These are phyloP conservation scores for Rhodotorula sp. DNA, from an alignment of 1,284 basidiomycete genomes.

Conservation along the genomic window DNA sequence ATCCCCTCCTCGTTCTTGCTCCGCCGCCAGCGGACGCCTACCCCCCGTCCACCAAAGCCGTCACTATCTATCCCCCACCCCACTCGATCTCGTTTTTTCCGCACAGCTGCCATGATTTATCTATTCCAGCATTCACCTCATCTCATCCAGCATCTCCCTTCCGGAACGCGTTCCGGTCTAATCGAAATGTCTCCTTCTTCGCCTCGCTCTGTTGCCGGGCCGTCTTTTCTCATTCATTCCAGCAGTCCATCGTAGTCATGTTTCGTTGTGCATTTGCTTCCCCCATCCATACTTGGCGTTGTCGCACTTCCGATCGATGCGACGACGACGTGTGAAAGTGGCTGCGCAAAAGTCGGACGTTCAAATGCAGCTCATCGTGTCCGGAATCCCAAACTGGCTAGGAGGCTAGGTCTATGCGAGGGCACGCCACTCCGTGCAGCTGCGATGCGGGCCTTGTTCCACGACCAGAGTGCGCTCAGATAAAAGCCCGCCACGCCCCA, in stretches of 20 bases:
- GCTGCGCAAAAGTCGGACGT: not conserved
- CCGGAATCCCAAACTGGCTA: not conserved
- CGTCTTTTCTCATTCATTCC: not conserved
- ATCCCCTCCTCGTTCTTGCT: not conserved
- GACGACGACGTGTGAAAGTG: too few relatives aligned
- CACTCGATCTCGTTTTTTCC: not conserved
- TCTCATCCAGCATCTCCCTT: not conserved
- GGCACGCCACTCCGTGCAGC: not conserved
- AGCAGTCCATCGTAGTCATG: not conserved
- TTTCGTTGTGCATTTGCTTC: not conserved
- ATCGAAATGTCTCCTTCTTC: not conserved
- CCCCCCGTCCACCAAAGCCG: not conserved
- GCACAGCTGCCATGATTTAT: not conserved
- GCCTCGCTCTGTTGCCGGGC: not conserved
- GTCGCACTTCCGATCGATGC: too few relatives aligned
- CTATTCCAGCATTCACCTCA: not conserved
- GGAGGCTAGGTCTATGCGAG: not conserved
- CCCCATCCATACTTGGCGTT: not conserved
- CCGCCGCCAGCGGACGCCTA: not conserved
- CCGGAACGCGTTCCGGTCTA: not conserved
- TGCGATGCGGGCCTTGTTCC: constrained; percentile 8
- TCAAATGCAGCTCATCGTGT: not conserved
- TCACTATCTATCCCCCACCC: not conserved
- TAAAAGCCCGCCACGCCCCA: constrained; percentile 15
- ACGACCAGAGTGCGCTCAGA: not conserved